These are phyloP conservation scores for Saccharomycopsis olivae DNA, from an alignment of 805 yeast species.

Conservation along the genomic window DNA sequence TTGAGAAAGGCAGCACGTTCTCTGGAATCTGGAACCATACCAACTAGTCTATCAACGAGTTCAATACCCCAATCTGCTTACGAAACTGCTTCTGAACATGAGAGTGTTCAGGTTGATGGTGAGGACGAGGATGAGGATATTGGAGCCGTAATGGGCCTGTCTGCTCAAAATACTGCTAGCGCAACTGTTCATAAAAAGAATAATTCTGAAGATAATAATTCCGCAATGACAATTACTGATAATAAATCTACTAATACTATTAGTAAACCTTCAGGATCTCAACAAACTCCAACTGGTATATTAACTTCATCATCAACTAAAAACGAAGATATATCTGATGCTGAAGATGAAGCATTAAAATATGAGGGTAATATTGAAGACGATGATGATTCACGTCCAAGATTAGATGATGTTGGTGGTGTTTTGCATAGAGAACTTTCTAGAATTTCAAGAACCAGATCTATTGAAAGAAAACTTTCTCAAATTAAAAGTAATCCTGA, in stretches of 20 bases:
- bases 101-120: background rate
- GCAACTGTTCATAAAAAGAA: background rate
- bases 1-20: conserved; percentile 1
- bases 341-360: background rate
- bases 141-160: too few species aligned
- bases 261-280: background rate
- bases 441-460: conserved; percentile 1
- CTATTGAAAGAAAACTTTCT: conserved; percentile 9
- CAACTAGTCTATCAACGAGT: conserved; percentile 4
- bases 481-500: background rate
- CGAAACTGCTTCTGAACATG: conserved; percentile 7
- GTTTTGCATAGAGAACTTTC: conserved; percentile 9
- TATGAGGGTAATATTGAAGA: conserved; percentile 3
- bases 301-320: background rate
- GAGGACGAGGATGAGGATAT: background rate
- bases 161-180: background rate
- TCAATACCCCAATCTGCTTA: conserved; percentile 7
- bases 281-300: background rate
- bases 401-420: conserved; percentile 17
- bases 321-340: background rate
- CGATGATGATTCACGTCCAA: conserved; percentile 10
- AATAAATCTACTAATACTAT: background rate
- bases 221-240: background rate
- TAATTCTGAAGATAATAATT: background rate
- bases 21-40: background rate